Evolutionary conservation across 495 filamentous ascomycete genomes (phyloP).

Genomic region (Tuber magnatum): DNA sequence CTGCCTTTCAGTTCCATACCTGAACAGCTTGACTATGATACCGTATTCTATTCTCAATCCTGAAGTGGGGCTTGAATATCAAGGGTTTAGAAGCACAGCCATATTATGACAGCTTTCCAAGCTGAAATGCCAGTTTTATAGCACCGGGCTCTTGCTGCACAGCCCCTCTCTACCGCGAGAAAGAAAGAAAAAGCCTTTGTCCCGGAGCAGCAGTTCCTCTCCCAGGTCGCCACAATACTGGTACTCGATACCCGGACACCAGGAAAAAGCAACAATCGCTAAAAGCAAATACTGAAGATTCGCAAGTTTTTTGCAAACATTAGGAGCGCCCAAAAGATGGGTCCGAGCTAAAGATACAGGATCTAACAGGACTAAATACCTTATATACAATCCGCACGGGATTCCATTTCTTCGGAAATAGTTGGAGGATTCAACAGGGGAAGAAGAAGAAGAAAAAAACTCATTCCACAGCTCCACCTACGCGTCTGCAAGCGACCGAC

Average conservation of each 20-base stretch:
- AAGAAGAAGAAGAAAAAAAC: too few relatives aligned
- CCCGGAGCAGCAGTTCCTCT: not conserved
- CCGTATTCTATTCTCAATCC: not conserved
- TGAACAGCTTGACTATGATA: not conserved
- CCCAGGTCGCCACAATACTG: not conserved
- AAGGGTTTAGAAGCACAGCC: not conserved
- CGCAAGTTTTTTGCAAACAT: not conserved
- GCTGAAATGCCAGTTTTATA: not conserved
- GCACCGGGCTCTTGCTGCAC: not conserved
- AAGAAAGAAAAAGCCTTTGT: not conserved
- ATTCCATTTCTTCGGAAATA: not conserved
- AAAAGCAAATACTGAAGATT: not conserved
- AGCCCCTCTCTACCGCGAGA: not conserved
- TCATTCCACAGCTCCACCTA: too few relatives aligned
- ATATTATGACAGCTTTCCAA: not conserved
- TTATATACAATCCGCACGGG: not conserved
- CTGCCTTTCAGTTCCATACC: not conserved
- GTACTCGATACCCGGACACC: not conserved
- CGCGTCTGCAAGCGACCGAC: not conserved
- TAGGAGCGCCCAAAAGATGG: not conserved
- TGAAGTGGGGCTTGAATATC: not conserved
- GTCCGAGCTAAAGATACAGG: not conserved
- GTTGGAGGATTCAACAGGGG: too few relatives aligned
- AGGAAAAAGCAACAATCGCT: not conserved
- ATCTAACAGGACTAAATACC: not conserved